Percentiles rank a stretch among this genome's conserved stretches.
Conservation (phyloP, 1,284 basidiomycete genomes). For the Pseudozyma pruni region DNA sequence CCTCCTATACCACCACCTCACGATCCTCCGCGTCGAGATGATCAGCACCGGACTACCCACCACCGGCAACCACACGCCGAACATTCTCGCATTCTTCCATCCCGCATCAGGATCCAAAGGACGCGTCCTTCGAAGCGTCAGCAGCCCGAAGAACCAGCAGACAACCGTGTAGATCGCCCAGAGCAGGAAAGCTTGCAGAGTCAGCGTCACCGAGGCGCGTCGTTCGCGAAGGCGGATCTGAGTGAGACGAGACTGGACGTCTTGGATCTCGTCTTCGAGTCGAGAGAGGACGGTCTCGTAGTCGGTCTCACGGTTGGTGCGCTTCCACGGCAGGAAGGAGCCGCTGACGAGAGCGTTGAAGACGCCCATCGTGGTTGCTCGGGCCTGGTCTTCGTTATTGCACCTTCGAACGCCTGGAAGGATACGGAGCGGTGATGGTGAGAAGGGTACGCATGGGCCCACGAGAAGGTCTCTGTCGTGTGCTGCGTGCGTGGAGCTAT, state of each 20-base stretch:
- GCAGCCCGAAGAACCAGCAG: conserved; percentile 76
- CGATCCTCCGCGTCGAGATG: conserved; percentile 81
- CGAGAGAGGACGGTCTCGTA: conserved; percentile 72
- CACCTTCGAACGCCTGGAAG: neutral
- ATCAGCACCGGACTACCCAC: conserved; percentile 69
- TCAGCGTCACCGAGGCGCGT: conserved; percentile 80
- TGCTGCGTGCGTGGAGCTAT: conserved; percentile 10
- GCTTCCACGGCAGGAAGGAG: conserved; percentile 40
- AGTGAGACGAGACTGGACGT: conserved; percentile 79
- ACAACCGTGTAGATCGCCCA: conserved; percentile 83
- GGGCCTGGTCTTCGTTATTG: no score
- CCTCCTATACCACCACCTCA: conserved; percentile 86
- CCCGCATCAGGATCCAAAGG: neutral
- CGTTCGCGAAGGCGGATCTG: conserved; percentile 88
- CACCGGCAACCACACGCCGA: conserved; percentile 44
- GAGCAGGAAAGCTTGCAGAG: conserved; percentile 80
- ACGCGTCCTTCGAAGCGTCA: conserved; percentile 9
- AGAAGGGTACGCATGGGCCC: neutral
- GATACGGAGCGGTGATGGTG: conserved; percentile 2
- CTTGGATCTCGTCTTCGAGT: conserved; percentile 70
- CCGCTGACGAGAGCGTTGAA: conserved; percentile 48
- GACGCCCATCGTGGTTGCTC: conserved; percentile 28
- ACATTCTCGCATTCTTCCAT: conserved; percentile 5
- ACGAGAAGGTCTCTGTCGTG: conserved; percentile 4
- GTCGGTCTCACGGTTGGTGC: conserved; percentile 65